Base-by-base conservation (phyloP, 106 monocot species). In the Apostasia ramifera region DNA sequence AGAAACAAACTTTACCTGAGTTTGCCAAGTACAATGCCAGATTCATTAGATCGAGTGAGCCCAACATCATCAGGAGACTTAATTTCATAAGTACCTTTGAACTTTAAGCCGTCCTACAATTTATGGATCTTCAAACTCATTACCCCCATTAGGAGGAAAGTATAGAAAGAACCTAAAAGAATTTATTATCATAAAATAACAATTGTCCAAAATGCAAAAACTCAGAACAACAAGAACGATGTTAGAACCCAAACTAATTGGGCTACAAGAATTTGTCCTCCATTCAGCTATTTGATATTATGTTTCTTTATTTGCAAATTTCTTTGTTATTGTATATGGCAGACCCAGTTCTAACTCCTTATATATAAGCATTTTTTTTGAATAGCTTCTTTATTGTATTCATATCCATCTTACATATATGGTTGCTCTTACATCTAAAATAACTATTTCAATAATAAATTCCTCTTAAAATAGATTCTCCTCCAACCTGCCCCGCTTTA, bases 31-130 rank as follows among this genome's bases (percentile, higher is more conserved):
- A 91, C 91, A 80, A 95, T 91, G 55, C 94, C 94, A 66, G 74
- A 88, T 8, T 95, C 91, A 74, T 88, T 88, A 53, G 88, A 71
- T 60, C 94, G 83, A 67, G 70, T 48, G 68, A 95, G 78, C 63
- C 94, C 94, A 91, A 95, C 78, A 79, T 91, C 94, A 13, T 91
- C 91, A 66, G 94, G 94, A 14, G 94, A 76, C 49, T 91, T 95
- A 48, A 95, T 95, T 81, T 95, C 94, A 78, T 95, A 95, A 53
- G 94, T 95, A 50, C 83, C 91, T 76, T 95, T 95, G 63, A 75
- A 66, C 80, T 95, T 95, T 49, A 95, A 91, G 41, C 94, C 94
- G 86, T 95, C 94, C 94, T 95, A 68, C 75, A 73, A 52, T 77
- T 62, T 6, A 6, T 40, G 13, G 59, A 8, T 2, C 55, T 10